phyloP scores from a whole-genome alignment of 2,329 filamentous ascomycete genomes.

The Stachybotrys elegans region DNA sequence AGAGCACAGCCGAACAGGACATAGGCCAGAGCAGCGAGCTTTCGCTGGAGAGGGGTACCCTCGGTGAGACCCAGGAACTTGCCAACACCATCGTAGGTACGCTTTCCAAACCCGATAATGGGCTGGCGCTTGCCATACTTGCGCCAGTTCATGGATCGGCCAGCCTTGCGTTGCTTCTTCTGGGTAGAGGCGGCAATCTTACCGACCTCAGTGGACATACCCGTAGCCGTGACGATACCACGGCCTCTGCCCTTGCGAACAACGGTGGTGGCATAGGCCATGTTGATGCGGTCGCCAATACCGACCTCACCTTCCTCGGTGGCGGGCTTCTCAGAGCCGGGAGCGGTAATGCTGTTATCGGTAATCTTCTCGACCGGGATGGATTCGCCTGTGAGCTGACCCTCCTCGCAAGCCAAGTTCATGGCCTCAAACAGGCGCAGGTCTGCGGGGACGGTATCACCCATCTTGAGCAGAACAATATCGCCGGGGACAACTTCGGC shows the following conservation, averaged over 20 bases:
- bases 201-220: slow-evolving; percentile 67
- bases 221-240: slow-evolving; percentile 68
- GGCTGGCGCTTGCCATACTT: slow-evolving; percentile 49
- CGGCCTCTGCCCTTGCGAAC: slow-evolving; percentile 69
- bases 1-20: slow-evolving; percentile 69
- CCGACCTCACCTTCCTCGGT: slow-evolving; percentile 47
- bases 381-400: slow-evolving; percentile 72
- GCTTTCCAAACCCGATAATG: slow-evolving; percentile 40
- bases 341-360: slow-evolving; percentile 39
- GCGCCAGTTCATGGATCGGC: slow-evolving; percentile 46
- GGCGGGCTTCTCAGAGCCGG: slow-evolving; percentile 40
- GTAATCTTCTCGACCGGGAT: slow-evolving; percentile 64
- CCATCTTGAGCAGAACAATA: slow-evolving; percentile 61
- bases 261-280: slow-evolving; percentile 69
- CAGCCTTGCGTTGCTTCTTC: slow-evolving; percentile 51
- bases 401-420: slow-evolving; percentile 77
- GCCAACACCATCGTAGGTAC: slow-evolving; percentile 43
- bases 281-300: slow-evolving; percentile 68
- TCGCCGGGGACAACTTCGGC: slow-evolving; percentile 68
- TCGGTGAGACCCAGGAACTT: slow-evolving; percentile 57
- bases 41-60: slow-evolving; percentile 74
- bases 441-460: slow-evolving; percentile 71
- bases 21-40: slow-evolving; percentile 72
- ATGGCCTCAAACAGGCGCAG: slow-evolving; percentile 66
- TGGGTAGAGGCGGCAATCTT: slow-evolving; percentile 57